These are phyloP conservation scores for Malus fusca DNA, from an alignment of 306 rosid genomes.

Conservation along the genomic window DNA sequence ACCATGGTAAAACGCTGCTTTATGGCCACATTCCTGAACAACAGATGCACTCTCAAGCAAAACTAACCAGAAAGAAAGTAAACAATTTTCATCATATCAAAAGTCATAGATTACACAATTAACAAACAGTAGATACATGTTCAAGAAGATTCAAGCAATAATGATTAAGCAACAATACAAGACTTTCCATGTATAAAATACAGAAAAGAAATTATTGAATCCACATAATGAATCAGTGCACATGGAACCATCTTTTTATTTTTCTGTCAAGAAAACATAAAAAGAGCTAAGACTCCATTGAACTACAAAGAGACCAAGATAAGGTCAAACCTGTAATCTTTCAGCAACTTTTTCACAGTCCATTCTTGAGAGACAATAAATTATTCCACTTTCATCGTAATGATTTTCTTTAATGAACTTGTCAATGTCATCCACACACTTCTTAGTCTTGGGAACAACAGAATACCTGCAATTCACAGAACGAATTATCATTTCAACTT, in stretches of 20 bases:
- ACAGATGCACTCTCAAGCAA: conserved; percentile 14
- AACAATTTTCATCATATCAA: background rate
- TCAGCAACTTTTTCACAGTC: conserved; percentile 98
- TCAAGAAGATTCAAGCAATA: background rate
- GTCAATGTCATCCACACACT: conserved; percentile 87
- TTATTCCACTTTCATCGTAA: conserved; percentile 89
- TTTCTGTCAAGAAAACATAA: background rate
- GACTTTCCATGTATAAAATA: background rate
- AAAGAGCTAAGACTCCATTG: background rate
- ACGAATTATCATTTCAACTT: background rate
- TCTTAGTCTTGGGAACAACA: conserved; percentile 79
- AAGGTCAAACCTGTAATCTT: conserved; percentile 70
- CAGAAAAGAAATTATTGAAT: background rate
- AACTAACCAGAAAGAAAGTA: background rate
- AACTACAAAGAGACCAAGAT: background rate
- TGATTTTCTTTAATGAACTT: conserved; percentile 79
- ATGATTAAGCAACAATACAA: background rate
- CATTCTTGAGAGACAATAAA: conserved; percentile 96
- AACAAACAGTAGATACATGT: background rate
- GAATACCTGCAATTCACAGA: conserved; percentile 60
- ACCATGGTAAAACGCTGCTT: conserved; percentile 91
- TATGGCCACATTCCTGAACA: conserved; percentile 90
- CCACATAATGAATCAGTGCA: too few relatives aligned
- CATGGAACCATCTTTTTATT: too few relatives aligned
- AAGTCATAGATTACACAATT: background rate